Conservation (phyloP, 2,329 filamentous ascomycete genomes). For the Emydomyces testavorans region DNA sequence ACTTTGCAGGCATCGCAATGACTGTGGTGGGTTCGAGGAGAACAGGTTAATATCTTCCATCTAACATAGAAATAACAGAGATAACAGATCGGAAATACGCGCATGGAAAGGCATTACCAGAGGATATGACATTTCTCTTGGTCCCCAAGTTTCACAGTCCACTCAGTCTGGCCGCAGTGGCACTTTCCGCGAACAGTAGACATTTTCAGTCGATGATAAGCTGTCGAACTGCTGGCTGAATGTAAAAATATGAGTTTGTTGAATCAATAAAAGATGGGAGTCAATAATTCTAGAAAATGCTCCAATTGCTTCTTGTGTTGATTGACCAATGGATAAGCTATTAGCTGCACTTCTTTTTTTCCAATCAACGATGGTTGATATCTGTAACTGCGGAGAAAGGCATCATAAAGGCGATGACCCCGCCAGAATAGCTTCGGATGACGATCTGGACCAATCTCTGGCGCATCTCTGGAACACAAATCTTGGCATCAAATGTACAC, state of each 20-base stretch:
- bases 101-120: no score
- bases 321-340: no score
- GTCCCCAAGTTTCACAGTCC: slow-evolving; percentile 40
- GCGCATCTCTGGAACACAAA: background rate
- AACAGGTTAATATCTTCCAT: background rate
- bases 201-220: slow-evolving; percentile 24
- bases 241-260: background rate
- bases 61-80: no score
- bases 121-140: slow-evolving; percentile 32
- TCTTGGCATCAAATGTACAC: slow-evolving; percentile 1
- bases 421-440: background rate
- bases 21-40: slow-evolving; percentile 25
- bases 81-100: no score
- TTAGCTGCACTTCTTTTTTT: background rate
- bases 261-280: no score
- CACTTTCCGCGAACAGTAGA: slow-evolving; percentile 41
- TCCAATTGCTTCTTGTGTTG: no score
- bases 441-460: background rate
- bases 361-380: background rate
- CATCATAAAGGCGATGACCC: background rate
- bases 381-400: background rate
- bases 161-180: slow-evolving; percentile 45
- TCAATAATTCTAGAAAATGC: no score
- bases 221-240: background rate
- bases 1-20: slow-evolving; percentile 49